These are phyloP conservation scores for Xylaria sp. DNA, from an alignment of 2,329 filamentous ascomycete genomes.

Conservation along the genomic window DNA sequence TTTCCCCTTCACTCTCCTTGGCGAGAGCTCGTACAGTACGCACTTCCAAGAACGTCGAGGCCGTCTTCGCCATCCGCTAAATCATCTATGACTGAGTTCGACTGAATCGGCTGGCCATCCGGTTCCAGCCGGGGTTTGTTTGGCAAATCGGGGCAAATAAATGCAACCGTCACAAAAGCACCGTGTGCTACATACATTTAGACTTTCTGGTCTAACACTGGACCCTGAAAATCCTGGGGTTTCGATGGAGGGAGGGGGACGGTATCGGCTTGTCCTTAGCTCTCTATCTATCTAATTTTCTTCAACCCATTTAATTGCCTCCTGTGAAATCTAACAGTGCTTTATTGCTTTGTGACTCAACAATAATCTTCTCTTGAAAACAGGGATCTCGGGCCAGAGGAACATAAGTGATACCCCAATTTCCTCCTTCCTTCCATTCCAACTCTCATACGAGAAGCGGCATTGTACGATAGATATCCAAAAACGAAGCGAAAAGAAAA, in stretches of 20 bases:
- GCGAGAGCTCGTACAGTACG: not conserved
- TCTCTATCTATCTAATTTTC: not conserved
- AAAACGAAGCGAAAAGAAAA: not conserved
- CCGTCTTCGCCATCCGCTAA: conserved; percentile 15
- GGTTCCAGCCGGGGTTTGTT: conserved; percentile 18
- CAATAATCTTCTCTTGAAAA: not conserved
- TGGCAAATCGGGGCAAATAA: too few species aligned
- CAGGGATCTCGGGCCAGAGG: not conserved
- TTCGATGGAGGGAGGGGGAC: not conserved
- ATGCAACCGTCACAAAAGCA: not conserved
- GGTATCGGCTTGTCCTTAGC: not conserved
- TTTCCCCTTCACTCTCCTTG: not conserved
- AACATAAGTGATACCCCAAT: not conserved
- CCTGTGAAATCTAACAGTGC: not conserved
- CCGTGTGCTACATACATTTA: conserved; percentile 11
- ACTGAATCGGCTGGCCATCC: not conserved
- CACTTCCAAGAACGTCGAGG: not conserved
- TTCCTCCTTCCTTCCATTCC: not conserved
- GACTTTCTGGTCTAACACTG: conserved; percentile 3
- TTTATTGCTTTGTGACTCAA: not conserved
- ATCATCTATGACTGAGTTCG: not conserved
- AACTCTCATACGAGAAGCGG: not conserved
- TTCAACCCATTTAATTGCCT: not conserved
- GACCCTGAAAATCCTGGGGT: conserved; percentile 11
- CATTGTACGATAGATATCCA: not conserved